These are phyloP conservation scores for Kockiozyma suomiensis DNA, from an alignment of 805 yeast genomes.

Conservation along the genomic window DNA sequence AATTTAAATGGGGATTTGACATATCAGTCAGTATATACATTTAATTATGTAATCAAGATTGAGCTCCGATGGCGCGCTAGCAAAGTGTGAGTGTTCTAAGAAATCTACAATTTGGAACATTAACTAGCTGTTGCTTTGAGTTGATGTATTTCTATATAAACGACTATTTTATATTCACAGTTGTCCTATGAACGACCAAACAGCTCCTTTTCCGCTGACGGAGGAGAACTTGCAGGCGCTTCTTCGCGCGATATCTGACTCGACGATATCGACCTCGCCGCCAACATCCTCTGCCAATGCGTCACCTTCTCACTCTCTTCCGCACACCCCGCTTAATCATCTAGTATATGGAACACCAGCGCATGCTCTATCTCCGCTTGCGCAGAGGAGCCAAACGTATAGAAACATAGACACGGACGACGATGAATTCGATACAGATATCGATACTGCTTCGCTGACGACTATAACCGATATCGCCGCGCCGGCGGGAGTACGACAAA, in stretches of 20 bases:
- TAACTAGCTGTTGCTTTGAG: too few species aligned
- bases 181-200: constrained; percentile 3
- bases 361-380: constrained; percentile 3
- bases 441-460: constrained; percentile 12
- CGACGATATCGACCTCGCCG: not conserved
- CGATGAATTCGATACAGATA: constrained; percentile 1
- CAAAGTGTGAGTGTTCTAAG: too few species aligned
- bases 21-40: not conserved
- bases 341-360: constrained; percentile 8
- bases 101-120: too few species aligned
- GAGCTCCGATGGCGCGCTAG: too few species aligned
- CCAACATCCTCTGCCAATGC: not conserved
- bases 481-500: constrained; percentile 5
- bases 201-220: constrained; percentile 27
- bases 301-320: constrained; percentile 1
- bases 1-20: not conserved
- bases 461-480: constrained; percentile 8
- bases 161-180: too few species aligned
- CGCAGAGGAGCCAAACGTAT: not conserved
- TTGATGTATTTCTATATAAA: not conserved
- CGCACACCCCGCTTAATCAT: constrained; percentile 8
- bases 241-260: constrained; percentile 17
- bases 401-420: not conserved
- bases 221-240: constrained; percentile 32
- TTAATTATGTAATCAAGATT: too few species aligned